phyloP scores from a whole-genome alignment of 2,329 filamentous ascomycete species.

The Raffaelea albimanens region DNA sequence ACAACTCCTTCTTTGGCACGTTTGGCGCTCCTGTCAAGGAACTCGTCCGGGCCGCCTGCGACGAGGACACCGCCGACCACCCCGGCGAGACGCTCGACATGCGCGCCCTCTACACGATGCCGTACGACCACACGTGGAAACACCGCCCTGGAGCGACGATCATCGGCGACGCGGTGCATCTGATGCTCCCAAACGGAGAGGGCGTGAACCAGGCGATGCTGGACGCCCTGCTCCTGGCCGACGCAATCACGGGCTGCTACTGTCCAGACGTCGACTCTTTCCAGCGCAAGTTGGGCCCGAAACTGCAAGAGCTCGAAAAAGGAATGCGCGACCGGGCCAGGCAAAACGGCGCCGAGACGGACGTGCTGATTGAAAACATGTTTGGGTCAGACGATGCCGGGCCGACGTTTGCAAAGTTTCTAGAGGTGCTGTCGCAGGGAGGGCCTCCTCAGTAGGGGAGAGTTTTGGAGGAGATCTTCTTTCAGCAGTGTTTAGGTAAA shows the following conservation, averaged over 20 bases:
- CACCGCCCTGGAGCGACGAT: slow-evolving; percentile 33
- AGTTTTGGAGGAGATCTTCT: too few relatives aligned
- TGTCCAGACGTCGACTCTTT: slow-evolving; percentile 9
- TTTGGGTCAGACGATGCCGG: slow-evolving; percentile 6
- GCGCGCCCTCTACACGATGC: slow-evolving; percentile 28
- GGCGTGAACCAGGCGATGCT: slow-evolving; percentile 44
- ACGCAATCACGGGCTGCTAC: slow-evolving; percentile 15
- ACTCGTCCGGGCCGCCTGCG: slow-evolving; percentile 18
- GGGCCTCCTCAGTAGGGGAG: too few relatives aligned
- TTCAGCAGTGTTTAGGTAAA: too few relatives aligned
- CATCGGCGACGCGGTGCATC: slow-evolving; percentile 45
- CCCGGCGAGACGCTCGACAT: slow-evolving; percentile 12
- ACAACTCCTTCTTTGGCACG: slow-evolving; percentile 2
- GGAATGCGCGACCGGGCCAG: slow-evolving; percentile 10
- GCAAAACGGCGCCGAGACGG: slow-evolving; percentile 10
- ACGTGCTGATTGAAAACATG: slow-evolving; percentile 8
- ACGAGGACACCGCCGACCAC: slow-evolving; percentile 15
- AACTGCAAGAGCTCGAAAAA: slow-evolving; percentile 16
- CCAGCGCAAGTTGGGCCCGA: slow-evolving; percentile 10
- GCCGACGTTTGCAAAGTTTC: background rate
- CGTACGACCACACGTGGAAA: slow-evolving; percentile 32
- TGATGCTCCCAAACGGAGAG: slow-evolving; percentile 42
- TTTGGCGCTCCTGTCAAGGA: slow-evolving; percentile 20
- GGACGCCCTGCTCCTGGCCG: slow-evolving; percentile 35
- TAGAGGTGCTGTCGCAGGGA: background rate